Percentiles rank a stretch among this genome's conserved stretches.
Conservation (phyloP, 2,329 filamentous ascomycete genomes). For the Neurospora crassa region DNA sequence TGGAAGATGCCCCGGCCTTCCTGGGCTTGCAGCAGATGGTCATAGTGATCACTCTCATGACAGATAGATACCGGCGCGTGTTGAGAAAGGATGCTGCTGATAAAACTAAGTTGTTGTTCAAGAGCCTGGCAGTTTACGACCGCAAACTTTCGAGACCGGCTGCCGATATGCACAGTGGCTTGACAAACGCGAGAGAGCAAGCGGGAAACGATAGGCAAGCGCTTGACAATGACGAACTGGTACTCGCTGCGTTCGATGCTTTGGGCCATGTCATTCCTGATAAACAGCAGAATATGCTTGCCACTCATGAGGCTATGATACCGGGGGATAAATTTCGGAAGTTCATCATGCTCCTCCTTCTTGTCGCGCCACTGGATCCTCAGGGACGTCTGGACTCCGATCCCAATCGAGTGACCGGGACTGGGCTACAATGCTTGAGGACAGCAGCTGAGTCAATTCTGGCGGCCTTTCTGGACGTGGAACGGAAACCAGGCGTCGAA, state of each 20-base stretch:
- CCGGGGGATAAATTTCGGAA: slow-evolving; percentile 65
- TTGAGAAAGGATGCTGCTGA: slow-evolving; percentile 47
- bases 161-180: slow-evolving; percentile 12
- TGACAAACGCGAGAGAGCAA: slow-evolving; percentile 27
- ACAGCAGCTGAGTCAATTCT: slow-evolving; percentile 55
- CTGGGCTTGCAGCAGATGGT: slow-evolving; percentile 61
- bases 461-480: slow-evolving; percentile 55
- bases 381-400: slow-evolving; percentile 58
- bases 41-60: slow-evolving; percentile 64
- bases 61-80: slow-evolving; percentile 57
- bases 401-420: slow-evolving; percentile 43
- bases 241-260: slow-evolving; percentile 58
- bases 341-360: slow-evolving; percentile 58
- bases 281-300: slow-evolving; percentile 38
- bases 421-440: slow-evolving; percentile 49
- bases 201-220: slow-evolving; percentile 33
- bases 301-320: slow-evolving; percentile 56
- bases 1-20: slow-evolving; percentile 59
- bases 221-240: slow-evolving; percentile 51
- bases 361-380: slow-evolving; percentile 53
- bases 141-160: slow-evolving; percentile 34
- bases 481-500: slow-evolving; percentile 53
- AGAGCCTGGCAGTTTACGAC: slow-evolving; percentile 63
- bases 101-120: slow-evolving; percentile 57
- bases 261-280: slow-evolving; percentile 56